Evolutionary conservation across 805 yeast genomes (phyloP), one percentile per base, ranked within the genome.

Genomic region (Ogataea pini): DNA sequence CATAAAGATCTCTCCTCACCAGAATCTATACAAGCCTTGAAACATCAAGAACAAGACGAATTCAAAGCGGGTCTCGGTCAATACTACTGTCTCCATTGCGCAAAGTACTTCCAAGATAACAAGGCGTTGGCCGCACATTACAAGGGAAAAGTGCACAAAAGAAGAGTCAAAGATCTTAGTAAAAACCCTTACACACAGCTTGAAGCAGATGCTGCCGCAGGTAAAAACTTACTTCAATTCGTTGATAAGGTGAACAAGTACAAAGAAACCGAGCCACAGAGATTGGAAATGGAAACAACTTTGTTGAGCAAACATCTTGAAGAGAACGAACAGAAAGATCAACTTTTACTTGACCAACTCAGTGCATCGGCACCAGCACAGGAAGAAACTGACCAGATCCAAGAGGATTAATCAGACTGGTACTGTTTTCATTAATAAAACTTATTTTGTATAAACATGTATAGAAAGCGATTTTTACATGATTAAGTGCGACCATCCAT

Each of bases 21-120:
- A 33, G 86, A 83, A 32, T 71, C 84, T n/a, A 84, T 89, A 47
- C 67, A 76, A 47, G 72, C 75, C 36, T 73, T 90, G 48, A 78
- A 87, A 63, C 83, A 86, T 64, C 98, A 92, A 68, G 86, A 89
- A 4, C 67, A 87, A 48, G 97, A 92, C 67, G 98, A 92, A 70
- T 80, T 83, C 37, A 85, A 85, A 63, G 91, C 97, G 1, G 99
- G 99, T 1, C 71, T 94, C 56, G 99, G 97, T 13, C 98, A 94
- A 69, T 85, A 80, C 68, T 94, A 89, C 68, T 94, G 98, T 69
- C 77, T 94, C 46, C 96, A 90, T 55, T 94, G 99, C 75, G 95
- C 96, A 42, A 87, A 85, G 64, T 89, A 94, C 68, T 89, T 82
- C 62, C 97, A 91, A 64, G 83, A 84, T 48, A 89, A 86, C 38